Evolutionary conservation across 2,329 filamentous ascomycete species (phyloP).

Genomic region (Colletotrichum lentis): DNA sequence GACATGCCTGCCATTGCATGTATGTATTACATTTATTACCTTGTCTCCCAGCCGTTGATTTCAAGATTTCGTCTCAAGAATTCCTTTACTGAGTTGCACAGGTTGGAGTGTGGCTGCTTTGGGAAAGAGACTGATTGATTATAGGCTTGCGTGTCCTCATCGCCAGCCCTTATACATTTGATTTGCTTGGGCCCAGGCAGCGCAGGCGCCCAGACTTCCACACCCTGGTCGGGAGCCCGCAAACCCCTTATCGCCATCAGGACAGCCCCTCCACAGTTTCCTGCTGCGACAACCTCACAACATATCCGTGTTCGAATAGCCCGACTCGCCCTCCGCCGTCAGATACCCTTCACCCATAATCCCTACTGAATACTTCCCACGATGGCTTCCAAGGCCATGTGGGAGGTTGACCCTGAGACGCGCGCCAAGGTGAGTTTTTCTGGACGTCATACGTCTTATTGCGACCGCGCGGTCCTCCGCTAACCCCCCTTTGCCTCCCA

Average conservation of each 20-base stretch:
- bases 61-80: neutral
- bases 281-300: conserved; percentile 31
- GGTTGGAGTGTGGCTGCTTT: neutral
- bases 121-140: neutral
- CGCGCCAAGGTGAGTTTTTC: conserved; percentile 78
- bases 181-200: conserved; percentile 14
- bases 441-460: conserved; percentile 3
- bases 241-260: conserved; percentile 34
- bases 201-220: conserved; percentile 27
- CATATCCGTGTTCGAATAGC: neutral
- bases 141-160: conserved; percentile 7
- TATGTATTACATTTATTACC: neutral
- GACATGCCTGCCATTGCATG: neutral
- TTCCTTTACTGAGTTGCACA: neutral
- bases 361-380: conserved; percentile 37
- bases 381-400: conserved; percentile 82
- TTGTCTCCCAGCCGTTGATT: neutral
- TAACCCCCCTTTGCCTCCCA: conserved; percentile 50
- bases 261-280: conserved; percentile 34
- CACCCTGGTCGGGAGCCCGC: conserved; percentile 26
- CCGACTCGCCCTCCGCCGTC: conserved; percentile 4
- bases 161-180: neutral
- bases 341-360: conserved; percentile 4
- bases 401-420: conserved; percentile 98
- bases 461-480: conserved; percentile 20